Evolutionary conservation across 768 basidiomycete species (phyloP), one percentile per base, ranked within the genome.

Genomic region (Leccinum boreale): DNA sequence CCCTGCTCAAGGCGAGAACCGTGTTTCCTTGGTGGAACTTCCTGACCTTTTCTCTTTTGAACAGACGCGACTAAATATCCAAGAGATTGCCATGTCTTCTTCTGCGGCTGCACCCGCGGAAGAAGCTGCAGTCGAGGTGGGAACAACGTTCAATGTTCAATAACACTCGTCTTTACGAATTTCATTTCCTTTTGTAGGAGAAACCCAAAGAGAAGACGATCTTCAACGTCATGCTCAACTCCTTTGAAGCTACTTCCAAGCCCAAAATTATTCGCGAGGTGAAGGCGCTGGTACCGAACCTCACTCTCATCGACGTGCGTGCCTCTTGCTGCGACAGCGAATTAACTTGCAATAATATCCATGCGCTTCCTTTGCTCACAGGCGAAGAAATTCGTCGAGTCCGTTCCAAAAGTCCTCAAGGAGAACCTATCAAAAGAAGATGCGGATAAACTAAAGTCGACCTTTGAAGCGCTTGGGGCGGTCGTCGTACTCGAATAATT

Each of bases 321-420:
- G 17, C 50, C 7, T 14, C 24, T 56, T 42, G 7, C 45, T 10
- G 5, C 7, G 15, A 19, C 2, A 21, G 28, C 24, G 51, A 39
- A 53, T 33, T 50, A 29, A 36, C 56, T 35, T 48, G 42, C 52
- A 35, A 31, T 26, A 35, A 31, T 26, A 53, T 58, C 8, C 24
- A 39, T 57, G 19, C 50, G 47, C 42, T 46, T 50, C 10, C 39
- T 35, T 23, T 17, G 3, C 36, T 53, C 31, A 26, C 68, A 99
- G 97, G 97, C 97, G 24, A 99, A 99, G 84, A 99, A 97, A 76
- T 96, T 98, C 67, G 97, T 98, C 47, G 97, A 99, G 75, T 93
- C 92, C 17, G 74, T 92, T 63, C 97, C 97, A 23, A 89, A 98
- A 76, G 76, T 88, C 5, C 78, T 99, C 67, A 99, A 98, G 77